Conservation (phyloP, 768 basidiomycete genomes). For the Pluteus cervinus region DNA sequence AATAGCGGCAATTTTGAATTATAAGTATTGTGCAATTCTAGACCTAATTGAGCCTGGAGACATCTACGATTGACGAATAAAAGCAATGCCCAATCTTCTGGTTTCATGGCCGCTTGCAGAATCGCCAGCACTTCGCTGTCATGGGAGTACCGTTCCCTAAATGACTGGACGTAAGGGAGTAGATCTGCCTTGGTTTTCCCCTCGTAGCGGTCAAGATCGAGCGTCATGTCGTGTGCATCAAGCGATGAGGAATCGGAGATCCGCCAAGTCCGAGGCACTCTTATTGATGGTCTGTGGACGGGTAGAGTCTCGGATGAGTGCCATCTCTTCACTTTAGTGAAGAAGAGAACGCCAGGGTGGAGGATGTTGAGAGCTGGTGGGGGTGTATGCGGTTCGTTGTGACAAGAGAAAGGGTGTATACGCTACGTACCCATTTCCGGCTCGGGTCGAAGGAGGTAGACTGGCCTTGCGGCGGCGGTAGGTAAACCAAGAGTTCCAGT, state of each 20-base stretch:
- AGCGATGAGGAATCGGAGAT: constrained; percentile 14
- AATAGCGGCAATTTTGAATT: too few relatives aligned
- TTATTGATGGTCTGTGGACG: constrained; percentile 19
- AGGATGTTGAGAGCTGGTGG: constrained; percentile 13
- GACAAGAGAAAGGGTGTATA: background rate
- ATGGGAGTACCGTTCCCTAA: constrained; percentile 6
- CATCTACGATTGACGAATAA: constrained; percentile 1
- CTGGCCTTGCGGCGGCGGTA: constrained; percentile 10
- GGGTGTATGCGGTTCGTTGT: background rate
- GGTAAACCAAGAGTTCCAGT: constrained; percentile 17
- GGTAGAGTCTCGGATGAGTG: constrained; percentile 14
- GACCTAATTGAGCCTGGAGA: too few relatives aligned
- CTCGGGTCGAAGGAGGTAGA: constrained; percentile 6
- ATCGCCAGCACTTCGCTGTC: constrained; percentile 11
- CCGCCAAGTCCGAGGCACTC: constrained; percentile 12
- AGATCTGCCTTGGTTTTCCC: constrained; percentile 16
- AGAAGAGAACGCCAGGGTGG: constrained; percentile 16
- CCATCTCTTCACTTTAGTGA: constrained; percentile 26
- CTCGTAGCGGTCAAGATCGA: constrained; percentile 17
- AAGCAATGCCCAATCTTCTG: constrained; percentile 14
- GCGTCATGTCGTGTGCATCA: constrained; percentile 16
- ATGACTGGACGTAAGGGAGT: constrained; percentile 12
- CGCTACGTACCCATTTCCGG: constrained; percentile 10
- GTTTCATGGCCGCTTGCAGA: constrained; percentile 12
- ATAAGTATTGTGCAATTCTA: too few relatives aligned